A percentile compares a stretch with the other conserved stretches of the same genome.
phyloP scores from a whole-genome alignment of 495 filamentous ascomycete genomes.

The Podospora tetraspora region DNA sequence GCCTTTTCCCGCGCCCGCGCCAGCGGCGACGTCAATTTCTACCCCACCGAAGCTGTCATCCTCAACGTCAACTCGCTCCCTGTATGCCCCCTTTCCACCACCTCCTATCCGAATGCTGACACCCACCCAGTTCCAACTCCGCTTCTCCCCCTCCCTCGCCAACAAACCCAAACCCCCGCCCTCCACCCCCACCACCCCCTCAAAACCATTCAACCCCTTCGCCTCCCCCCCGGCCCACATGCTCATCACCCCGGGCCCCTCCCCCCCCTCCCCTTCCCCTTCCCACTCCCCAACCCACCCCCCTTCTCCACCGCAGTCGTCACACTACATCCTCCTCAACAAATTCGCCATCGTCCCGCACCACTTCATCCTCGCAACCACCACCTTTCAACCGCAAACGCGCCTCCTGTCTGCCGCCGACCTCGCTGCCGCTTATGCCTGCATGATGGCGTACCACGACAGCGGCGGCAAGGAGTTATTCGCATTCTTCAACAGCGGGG shows the following conservation, averaged over 20 bases:
- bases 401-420: slow-evolving; percentile 62
- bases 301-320: slow-evolving; percentile 50
- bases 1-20: slow-evolving; percentile 51
- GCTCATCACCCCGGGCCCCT: slow-evolving; percentile 61
- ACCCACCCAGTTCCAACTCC: slow-evolving; percentile 58
- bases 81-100: slow-evolving; percentile 28
- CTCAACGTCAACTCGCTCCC: slow-evolving; percentile 50
- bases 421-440: slow-evolving; percentile 58
- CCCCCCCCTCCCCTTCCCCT: slow-evolving; percentile 54
- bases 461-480: slow-evolving; percentile 45
- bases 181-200: neutral
- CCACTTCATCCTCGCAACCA: slow-evolving; percentile 76
- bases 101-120: too few species aligned
- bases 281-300: slow-evolving; percentile 49
- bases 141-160: slow-evolving; percentile 70
- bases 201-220: slow-evolving; percentile 57
- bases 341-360: slow-evolving; percentile 75
- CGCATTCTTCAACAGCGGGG: slow-evolving; percentile 80
- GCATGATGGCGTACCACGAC: slow-evolving; percentile 56
- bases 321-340: slow-evolving; percentile 69
- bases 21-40: slow-evolving; percentile 53
- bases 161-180: slow-evolving; percentile 56
- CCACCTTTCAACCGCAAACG: slow-evolving; percentile 59
- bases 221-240: slow-evolving; percentile 58
- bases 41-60: slow-evolving; percentile 52